Evolutionary conservation across 1,284 basidiomycete species (phyloP), one percentile per base, ranked within the genome.

Genomic region (Cutaneotrichosporon daszewskae): DNA sequence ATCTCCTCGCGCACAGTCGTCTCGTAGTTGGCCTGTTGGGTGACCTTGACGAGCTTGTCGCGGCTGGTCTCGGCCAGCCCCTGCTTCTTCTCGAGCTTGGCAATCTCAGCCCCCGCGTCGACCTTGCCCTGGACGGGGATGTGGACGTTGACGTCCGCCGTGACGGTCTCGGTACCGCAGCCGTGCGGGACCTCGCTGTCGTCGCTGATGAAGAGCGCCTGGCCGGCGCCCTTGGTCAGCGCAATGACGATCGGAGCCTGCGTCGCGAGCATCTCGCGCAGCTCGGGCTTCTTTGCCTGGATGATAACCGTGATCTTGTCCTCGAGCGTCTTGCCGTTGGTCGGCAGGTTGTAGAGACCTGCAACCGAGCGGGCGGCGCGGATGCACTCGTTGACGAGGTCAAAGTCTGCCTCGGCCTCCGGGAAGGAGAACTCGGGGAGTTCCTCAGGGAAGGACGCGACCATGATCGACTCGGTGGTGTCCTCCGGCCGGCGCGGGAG

Each of bases 261-360:
- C 1, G 79, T 75, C 55, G 80, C 73, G 57, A 96, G 80, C 20
- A 92, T 74, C 8, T 71, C 60, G 2, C 77, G 79, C 51, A 85
- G 82, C 26, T 75, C 71, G n/a, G 79, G 74, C 6, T 76, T 77
- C 60, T 83, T 81, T 1, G 80, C 76, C 50, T 88, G 83, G 53
- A 97, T 73, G 68, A 84, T 89, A 47, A 92, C 90, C 54, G 68
- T 68, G 47, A 67, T 70, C 59, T 69, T 68, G 54, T 70, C 68
- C 51, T 72, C 69, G 25, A 63, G 55, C 8, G 69, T 72, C 61
- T 72, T 72, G 48, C 67, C 84, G 60, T 95, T 86, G 28, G 76
- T 84, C 57, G 89, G 86, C 35, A 99, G 71, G 68, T 85, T 88
- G 71, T 96, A 98, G n/a, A 85, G 83, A 3, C 87, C 85, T 14